Evolutionary conservation across 495 filamentous ascomycete species (phyloP).

Genomic region (Penicillium paradoxum): DNA sequence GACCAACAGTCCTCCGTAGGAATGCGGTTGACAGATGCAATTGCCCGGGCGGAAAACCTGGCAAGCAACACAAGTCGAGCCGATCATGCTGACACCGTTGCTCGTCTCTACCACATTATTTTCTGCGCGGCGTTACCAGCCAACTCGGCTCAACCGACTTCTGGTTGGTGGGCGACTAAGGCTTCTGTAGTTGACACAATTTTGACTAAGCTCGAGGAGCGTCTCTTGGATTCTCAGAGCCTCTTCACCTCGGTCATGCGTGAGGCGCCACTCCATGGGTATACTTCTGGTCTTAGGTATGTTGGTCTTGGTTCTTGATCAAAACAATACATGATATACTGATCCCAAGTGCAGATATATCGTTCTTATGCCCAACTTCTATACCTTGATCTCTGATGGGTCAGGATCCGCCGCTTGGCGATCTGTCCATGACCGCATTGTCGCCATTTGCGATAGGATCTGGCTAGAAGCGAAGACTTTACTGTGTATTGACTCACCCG

Average conservation of each 20-base stretch:
- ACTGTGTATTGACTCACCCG: constrained; percentile 86
- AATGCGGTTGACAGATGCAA: constrained; percentile 26
- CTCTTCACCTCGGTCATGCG: constrained; percentile 57
- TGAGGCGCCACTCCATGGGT: constrained; percentile 64
- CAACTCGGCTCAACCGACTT: constrained; percentile 5
- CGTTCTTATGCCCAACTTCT: constrained; percentile 35
- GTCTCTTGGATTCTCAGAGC: constrained; percentile 49
- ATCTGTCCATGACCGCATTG: constrained; percentile 51
- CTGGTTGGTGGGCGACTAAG: constrained; percentile 36
- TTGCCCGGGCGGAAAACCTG: constrained; percentile 37
- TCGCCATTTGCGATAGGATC: constrained; percentile 53
- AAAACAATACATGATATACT: neutral
- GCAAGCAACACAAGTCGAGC: constrained; percentile 74
- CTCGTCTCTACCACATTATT: constrained; percentile 51
- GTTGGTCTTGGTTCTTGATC: neutral
- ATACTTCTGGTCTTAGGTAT: constrained; percentile 61
- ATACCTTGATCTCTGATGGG: constrained; percentile 24
- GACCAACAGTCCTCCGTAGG: neutral
- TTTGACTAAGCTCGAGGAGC: constrained; percentile 49
- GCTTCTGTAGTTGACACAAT: constrained; percentile 41
- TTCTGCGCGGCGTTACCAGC: constrained; percentile 39
- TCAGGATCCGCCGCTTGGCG: constrained; percentile 25
- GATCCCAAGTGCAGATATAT: constrained; percentile 39
- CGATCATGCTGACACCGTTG: constrained; percentile 81
- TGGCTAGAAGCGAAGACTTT: constrained; percentile 71